phyloP scores from a whole-genome alignment of 73 alveolate genomes.

The Blepharisma stoltei region DNA sequence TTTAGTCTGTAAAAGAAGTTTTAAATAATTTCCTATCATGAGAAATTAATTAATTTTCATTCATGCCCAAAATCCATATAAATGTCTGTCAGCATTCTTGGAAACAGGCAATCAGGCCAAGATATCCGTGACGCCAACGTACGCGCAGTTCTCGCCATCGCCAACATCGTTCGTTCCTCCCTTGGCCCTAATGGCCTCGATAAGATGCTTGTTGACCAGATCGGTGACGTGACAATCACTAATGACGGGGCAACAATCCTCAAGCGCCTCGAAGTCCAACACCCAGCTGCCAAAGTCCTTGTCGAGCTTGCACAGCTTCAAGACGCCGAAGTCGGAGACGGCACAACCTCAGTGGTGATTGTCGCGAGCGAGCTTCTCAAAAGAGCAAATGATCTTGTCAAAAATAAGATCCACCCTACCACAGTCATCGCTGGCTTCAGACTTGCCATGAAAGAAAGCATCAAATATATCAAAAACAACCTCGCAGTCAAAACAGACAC shows the following conservation, averaged over 20 bases:
- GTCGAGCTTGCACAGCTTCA: slow-evolving; percentile 91
- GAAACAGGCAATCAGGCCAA: background rate
- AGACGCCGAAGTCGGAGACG: slow-evolving; percentile 96
- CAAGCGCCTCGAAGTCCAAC: slow-evolving; percentile 85
- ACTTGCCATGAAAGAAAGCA: slow-evolving; percentile 75
- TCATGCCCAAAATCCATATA: too few relatives aligned
- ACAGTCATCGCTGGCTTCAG: slow-evolving; percentile 88
- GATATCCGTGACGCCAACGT: background rate
- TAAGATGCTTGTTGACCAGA: slow-evolving; percentile 94
- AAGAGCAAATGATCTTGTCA: slow-evolving; percentile 92
- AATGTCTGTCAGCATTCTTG: background rate
- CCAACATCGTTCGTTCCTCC: slow-evolving; percentile 88
- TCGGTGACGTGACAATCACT: slow-evolving; percentile 96
- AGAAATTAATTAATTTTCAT: too few relatives aligned
- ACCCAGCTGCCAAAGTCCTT: slow-evolving; percentile 96
- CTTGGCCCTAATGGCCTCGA: slow-evolving; percentile 97
- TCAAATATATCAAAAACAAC: slow-evolving; percentile 79
- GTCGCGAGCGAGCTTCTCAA: slow-evolving; percentile 91
- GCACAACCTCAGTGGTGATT: slow-evolving; percentile 95
- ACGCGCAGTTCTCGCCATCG: slow-evolving; percentile 75
- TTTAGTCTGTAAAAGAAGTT: too few relatives aligned
- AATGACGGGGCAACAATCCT: slow-evolving; percentile 97
- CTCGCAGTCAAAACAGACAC: slow-evolving; percentile 69
- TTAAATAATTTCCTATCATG: too few relatives aligned
- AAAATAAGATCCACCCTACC: slow-evolving; percentile 95